phyloP scores from a whole-genome alignment of 768 basidiomycete species.

The Russula olivacea region DNA sequence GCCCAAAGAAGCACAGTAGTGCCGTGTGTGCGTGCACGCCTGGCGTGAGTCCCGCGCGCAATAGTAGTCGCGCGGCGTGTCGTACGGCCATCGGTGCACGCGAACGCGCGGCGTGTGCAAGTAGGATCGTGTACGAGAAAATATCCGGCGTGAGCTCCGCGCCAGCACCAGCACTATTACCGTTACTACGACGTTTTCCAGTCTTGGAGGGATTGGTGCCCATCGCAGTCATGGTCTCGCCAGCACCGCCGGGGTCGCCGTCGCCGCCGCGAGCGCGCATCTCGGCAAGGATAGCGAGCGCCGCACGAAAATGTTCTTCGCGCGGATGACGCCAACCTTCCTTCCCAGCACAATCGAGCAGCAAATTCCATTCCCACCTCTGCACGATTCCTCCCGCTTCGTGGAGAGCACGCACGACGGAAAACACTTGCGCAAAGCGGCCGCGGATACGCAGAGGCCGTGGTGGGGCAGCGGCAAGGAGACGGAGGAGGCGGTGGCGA shows the following conservation, averaged over 20 bases:
- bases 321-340: conserved; percentile 57
- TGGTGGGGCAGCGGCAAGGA: conserved; percentile 41
- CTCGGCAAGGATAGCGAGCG: conserved; percentile 56
- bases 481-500: conserved; percentile 57
- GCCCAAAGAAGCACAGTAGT: conserved; percentile 51
- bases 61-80: conserved; percentile 50
- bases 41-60: conserved; percentile 47
- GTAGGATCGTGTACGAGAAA: conserved; percentile 61
- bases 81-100: conserved; percentile 38
- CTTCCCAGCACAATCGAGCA: conserved; percentile 57
- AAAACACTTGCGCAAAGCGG: conserved; percentile 59
- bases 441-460: conserved; percentile 49
- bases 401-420: conserved; percentile 56
- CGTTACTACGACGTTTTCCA: conserved; percentile 19
- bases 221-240: not conserved
- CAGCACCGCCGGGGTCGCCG: not conserved
- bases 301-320: conserved; percentile 50
- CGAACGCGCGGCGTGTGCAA: conserved; percentile 57
- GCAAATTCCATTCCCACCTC: conserved; percentile 70
- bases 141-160: conserved; percentile 46
- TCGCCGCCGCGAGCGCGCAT: conserved; percentile 37
- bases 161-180: not conserved
- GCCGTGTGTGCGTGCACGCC: conserved; percentile 59
- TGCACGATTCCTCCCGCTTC: conserved; percentile 49
- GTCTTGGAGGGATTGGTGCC: no score